Evolutionary conservation across 129 eudicot genomes (phyloP), one percentile per base, ranked within the genome.

Genomic region (Artemisia tridentata): DNA sequence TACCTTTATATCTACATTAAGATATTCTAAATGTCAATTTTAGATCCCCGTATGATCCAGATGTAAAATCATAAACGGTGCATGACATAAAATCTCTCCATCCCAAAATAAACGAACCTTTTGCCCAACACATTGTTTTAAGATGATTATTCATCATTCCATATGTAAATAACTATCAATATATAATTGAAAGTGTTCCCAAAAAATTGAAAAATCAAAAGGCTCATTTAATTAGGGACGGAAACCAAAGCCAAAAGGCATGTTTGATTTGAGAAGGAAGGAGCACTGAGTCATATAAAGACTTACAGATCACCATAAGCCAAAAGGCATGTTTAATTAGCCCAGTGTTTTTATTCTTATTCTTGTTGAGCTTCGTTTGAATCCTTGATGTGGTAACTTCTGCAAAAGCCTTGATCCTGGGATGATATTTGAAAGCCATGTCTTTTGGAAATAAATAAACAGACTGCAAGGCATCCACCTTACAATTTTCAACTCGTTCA

Each of bases 241-340:
- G 19, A 53, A 53, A n/a, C 13, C 15, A 55, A 19, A 55, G 46
- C 10, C 38, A 10, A 7, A 2, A 7, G 11, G 73, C 27, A 47
- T 16, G 17, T 57, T 66, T 43, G 20, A 34, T 65, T 52, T 63
- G 27, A 14, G 65, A 19, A 16, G 17, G 59, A 51, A 15, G 50
- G 59, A 16, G 14, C 13, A 31, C 57, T 14, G n/a, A 46, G 29
- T 48, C 31, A 31, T 47, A 27, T 59, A 63, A n/a, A 48, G 68
- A 90, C 99, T 84, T 84, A 95, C 99, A 95, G 65, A 81, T 95
- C 99, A 72, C 99, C 99, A 75, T 85, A 95, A 47, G 99, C n/a
- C n/a, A n/a, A n/a, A n/a, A n/a, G n/a, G n/a, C n/a, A n/a, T n/a
- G n/a, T n/a, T n/a, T n/a, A n/a, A n/a, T n/a, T n/a, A n/a, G n/a